Base-by-base conservation (phyloP, 805 yeast genomes). In the Kluyveromyces lactis region DNA sequence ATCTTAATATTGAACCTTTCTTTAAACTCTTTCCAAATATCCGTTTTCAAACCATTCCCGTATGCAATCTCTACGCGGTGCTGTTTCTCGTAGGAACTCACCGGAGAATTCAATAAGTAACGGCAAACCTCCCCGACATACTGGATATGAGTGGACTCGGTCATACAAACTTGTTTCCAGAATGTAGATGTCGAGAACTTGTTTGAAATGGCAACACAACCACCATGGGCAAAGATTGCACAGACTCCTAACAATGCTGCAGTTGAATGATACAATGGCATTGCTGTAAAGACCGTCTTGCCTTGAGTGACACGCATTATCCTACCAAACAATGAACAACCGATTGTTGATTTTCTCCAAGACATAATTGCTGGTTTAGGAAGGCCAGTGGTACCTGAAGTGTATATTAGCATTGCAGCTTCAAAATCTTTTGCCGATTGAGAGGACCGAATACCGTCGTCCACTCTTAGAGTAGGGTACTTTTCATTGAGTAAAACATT, bases 51-150 rank as follows among this genome's bases (percentile, higher is more conserved):
- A 0, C 97, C 97, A 60, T 90, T 89, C 31, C 97, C 97, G 57
- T 79, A 79, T 0, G 96, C 97, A 31, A 79, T 75, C 31, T 64
- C 62, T 9, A 84, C 79, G 4, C 55, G 45, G 57, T 86, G 95
- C 31, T 56, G 56, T 31, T 63, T 58, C 55, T 86, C 94, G 53
- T 74, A 80, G 9, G 84, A 81, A 32, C 80, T 79, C 7, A 64
- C 64, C 35, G 80, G 75, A 1, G 86, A 65, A 49, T 81, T 77
- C 46, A 84, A 62, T 43, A 89, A 68, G 54, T 87, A 90, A 36
- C 97, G 74, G 60, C 97, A 86, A 24, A 86, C 87, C 61, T 89
- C 97, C 13, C 97, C 97, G 13, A 89, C 97, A 52, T 89, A 89
- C 62, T 89, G 96, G 40, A 86, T 73, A 46, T 84, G 85, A 3